Base-by-base conservation (phyloP, 2,329 filamentous ascomycete genomes). In the Xylaria sp. region DNA sequence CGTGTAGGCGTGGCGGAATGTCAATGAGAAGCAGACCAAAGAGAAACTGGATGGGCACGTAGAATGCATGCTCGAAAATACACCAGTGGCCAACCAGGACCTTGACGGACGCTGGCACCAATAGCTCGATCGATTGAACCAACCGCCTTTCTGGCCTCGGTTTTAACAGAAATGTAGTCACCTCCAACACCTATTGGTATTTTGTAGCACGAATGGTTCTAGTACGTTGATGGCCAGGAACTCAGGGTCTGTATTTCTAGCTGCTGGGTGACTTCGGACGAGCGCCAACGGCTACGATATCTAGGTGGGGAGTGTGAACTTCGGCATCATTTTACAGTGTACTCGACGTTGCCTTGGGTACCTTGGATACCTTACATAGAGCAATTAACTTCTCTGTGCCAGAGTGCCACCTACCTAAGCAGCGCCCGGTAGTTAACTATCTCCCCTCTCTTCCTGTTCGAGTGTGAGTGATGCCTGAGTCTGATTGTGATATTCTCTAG, bases 51-150 rank as follows among this genome's bases (percentile, higher is more conserved):
- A 50, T n/a, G n/a, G 6, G 2, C 21, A 61, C 21, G 21, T 48
- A 21, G 21, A 6, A 30, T 8, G 21, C 19, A 57, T 45, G 50
- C 21, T n/a, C 19, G 42, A 14, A 36, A 14, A 60, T 39, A 24
- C 36, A 27, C n/a, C 14, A 45, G 42, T 32, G 50, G 32, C n/a
- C 50, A 50, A 30, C 19, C 19, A 12, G 7, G 47, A 3, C 47
- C 42, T 42, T 42, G 14, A 19, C 34, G 30, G 17, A 9, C 19
- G 21, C 21, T 34, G 2, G 8, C 27, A 51, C 30, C 42, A 47
- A 19, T 42, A 17, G 48, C 48, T 27, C 48, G 5, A 51, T 51
- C 48, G 30, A 55, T 30, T 17, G 51, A 55, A 55, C 27, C 27
- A 36, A 34, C 51, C n/a, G 17, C 45, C 36, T 55, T 7, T 53